Base-by-base conservation (phyloP, 768 basidiomycete species). In the Podaxis sp. region DNA sequence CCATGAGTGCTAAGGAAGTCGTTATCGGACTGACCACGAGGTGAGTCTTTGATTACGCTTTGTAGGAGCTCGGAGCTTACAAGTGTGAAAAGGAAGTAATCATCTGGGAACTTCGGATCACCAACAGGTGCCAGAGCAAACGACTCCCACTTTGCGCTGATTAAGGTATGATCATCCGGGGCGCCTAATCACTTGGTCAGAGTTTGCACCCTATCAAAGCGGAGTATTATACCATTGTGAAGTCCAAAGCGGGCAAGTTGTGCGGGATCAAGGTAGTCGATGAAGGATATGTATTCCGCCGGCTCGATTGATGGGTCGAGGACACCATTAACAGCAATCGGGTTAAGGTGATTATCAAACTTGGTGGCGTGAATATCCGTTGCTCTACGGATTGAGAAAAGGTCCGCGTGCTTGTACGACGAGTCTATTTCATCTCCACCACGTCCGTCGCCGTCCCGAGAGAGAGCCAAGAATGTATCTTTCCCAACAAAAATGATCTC, bases 71-170 rank as follows among this genome's bases (percentile, higher is more conserved):
- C 61, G 49, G 13, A 19, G 75, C 85, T 27, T 68, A 86, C 86
- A 4, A 78, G 81, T 12, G 83, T 83, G 75, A 89, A 86, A 40
- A 90, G 71, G 77, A 89, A 89, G 69, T 82, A 89, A 67, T 90
- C 88, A 64, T 89, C 73, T 0, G 88, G 88, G 70, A 74, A 80
- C 1, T 65, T 70, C 1, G 77, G 71, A 63, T 86, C 85, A 11
- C 76, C 69, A 19, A 79, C 79, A 0, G 87, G 80, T 2, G 83
- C 86, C 6, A 89, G 74, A 7, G 85, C 82, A 13, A 87, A 75
- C 1, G 83, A 85, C 67, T 90, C 88, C 86, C 87, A 90, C 73
- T 89, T 90, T 0, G 80, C 81, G 63, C 81, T 80, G 54, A 90
- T 81, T n/a, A 87, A 76, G 0, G 80, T 83, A 37, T 75, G 64